phyloP scores from a whole-genome alignment of 352 stramenopile species.

The Globisporangium okanoganense region DNA sequence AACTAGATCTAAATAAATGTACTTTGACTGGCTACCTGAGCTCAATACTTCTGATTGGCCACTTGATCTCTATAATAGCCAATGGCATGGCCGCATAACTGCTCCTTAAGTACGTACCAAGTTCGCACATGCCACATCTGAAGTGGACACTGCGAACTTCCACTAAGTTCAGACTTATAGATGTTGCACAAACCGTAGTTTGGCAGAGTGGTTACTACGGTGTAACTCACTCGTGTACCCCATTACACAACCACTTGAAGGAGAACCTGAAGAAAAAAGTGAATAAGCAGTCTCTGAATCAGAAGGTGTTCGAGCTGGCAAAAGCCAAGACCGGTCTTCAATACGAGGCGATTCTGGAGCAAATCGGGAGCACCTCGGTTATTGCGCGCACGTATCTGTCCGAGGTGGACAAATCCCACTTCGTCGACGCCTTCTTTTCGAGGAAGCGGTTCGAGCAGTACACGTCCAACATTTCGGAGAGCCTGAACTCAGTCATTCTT shows the following conservation, averaged over 20 bases:
- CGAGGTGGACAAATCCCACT: background rate
- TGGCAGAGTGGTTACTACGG: no score
- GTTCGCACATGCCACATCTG: no score
- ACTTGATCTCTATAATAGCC: no score
- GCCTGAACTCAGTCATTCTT: background rate
- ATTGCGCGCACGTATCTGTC: background rate
- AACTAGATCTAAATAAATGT: no score
- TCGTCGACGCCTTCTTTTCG: background rate
- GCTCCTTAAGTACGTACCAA: no score
- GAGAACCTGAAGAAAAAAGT: background rate
- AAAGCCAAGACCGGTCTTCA: background rate
- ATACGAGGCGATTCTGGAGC: background rate
- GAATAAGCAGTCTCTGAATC: background rate
- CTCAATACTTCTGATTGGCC: no score
- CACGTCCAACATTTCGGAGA: background rate
- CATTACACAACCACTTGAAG: background rate
- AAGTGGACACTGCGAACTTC: no score
- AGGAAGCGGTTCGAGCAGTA: background rate
- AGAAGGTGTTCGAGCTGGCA: background rate
- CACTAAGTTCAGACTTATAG: no score
- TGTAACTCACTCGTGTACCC: no score
- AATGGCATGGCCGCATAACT: no score
- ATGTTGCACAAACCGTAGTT: no score
- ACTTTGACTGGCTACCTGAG: no score
- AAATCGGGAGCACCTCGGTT: background rate